A percentile compares a stretch with the other conserved stretches of the same genome.
Evolutionary conservation across 1,284 basidiomycete genomes (phyloP).

Genomic region (Cryptococcus amylolentus): DNA sequence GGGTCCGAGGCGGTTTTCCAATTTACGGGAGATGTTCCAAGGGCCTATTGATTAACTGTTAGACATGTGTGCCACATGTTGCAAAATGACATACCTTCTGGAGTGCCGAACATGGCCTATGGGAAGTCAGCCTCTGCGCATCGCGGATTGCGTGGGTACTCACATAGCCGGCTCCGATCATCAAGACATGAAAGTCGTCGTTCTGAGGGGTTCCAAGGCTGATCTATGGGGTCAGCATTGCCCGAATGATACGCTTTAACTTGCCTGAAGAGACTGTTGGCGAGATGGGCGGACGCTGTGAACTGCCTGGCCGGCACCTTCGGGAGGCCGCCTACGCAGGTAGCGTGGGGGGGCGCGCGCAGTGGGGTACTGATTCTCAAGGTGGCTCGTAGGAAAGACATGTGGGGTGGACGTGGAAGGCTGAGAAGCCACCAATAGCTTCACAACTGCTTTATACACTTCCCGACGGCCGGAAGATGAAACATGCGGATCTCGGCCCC

Average conservation of each 20-base stretch:
- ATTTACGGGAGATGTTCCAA: conserved; percentile 39
- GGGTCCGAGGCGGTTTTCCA: conserved; percentile 69
- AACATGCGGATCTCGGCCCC: too few species aligned
- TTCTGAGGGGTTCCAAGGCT: conserved; percentile 4
- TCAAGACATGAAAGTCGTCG: conserved; percentile 27
- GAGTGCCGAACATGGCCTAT: conserved; percentile 47
- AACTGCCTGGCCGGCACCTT: too few species aligned
- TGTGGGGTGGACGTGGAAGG: too few species aligned
- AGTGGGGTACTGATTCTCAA: too few species aligned
- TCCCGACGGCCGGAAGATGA: too few species aligned
- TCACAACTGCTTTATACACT: too few species aligned
- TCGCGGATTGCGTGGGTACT: conserved; percentile 3
- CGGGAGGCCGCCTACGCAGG: too few species aligned
- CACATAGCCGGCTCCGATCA: conserved; percentile 41
- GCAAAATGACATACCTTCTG: conserved; percentile 26
- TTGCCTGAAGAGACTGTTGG: too few species aligned
- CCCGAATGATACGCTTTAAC: not conserved
- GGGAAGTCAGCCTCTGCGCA: not conserved
- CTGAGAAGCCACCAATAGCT: too few species aligned
- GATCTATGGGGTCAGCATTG: not conserved
- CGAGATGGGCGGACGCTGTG: too few species aligned
- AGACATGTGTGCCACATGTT: not conserved
- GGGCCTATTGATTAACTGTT: conserved; percentile 22
- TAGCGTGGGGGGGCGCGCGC: not conserved
- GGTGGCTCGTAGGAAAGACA: too few species aligned